These are phyloP conservation scores for Geotrichum phurueaensis DNA, from an alignment of 1,139 yeast species.

Conservation along the genomic window DNA sequence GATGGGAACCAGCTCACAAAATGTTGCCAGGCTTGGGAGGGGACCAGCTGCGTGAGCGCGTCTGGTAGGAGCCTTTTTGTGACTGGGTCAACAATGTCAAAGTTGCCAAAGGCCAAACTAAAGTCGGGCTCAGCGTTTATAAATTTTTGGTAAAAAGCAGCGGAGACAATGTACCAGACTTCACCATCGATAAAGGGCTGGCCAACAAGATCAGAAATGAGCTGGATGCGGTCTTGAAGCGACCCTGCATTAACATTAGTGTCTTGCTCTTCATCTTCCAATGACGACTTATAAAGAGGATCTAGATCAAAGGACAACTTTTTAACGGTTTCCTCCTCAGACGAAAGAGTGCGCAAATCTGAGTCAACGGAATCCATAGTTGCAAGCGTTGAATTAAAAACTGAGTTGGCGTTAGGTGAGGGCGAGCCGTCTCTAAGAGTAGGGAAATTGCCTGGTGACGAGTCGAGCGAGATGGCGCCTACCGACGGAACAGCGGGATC, in stretches of 20 bases:
- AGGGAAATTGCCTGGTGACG: conserved; percentile 3
- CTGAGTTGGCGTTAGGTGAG: not conserved
- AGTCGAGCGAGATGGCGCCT: conserved; percentile 9
- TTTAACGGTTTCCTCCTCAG: conserved; percentile 3
- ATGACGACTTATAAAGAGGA: not conserved
- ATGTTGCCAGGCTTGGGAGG: conserved; percentile 12
- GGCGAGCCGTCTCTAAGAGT: not conserved
- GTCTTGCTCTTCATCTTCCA: not conserved
- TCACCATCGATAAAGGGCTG: conserved; percentile 4
- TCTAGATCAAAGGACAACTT: not conserved
- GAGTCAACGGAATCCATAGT: not conserved
- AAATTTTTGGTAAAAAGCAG: conserved; percentile 2
- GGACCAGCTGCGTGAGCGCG: conserved; percentile 4
- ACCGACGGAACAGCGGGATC: conserved; percentile 6
- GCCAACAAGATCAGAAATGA: not conserved
- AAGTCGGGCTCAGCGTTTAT: not conserved
- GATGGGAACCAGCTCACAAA: conserved; percentile 13
- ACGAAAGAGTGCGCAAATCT: conserved; percentile 1
- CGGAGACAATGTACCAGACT: conserved; percentile 10
- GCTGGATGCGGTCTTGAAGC: not conserved
- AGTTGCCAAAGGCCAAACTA: conserved; percentile 7
- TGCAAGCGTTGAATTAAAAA: not conserved
- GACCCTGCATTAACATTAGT: not conserved
- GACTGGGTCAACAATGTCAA: conserved; percentile 11
- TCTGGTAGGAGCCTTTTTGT: not conserved